phyloP scores from a whole-genome alignment of 2,329 filamentous ascomycete species.

The Exserohilum rostratum region DNA sequence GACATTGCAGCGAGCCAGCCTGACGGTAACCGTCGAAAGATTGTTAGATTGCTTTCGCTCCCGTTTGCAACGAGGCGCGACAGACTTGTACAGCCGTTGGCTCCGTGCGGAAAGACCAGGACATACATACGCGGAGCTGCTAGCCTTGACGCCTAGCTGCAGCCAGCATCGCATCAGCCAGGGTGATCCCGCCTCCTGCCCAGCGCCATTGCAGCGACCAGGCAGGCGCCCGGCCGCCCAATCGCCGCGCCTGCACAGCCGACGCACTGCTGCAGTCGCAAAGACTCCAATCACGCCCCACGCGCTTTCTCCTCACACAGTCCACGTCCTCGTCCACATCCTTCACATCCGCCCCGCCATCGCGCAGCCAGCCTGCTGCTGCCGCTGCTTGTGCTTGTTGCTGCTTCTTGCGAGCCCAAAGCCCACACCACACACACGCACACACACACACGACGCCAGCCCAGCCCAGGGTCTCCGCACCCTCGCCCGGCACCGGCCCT shows the following conservation, averaged over 20 bases:
- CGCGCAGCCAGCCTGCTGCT: not conserved
- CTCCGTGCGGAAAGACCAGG: slow-evolving; percentile 48
- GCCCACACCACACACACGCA: not conserved
- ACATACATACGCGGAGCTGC: slow-evolving; percentile 41
- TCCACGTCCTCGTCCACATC: not conserved
- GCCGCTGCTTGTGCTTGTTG: too few relatives aligned
- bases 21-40: slow-evolving; percentile 45
- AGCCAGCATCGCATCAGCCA: slow-evolving; percentile 33
- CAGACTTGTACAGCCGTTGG: slow-evolving; percentile 49
- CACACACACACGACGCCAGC: not conserved
- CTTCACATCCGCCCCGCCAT: slow-evolving; percentile 7
- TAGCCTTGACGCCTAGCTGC: slow-evolving; percentile 34
- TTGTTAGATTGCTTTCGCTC: slow-evolving; percentile 50
- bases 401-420: not conserved
- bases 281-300: slow-evolving; percentile 19
- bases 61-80: slow-evolving; percentile 51
- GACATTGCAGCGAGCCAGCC: slow-evolving; percentile 43
- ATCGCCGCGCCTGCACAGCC: slow-evolving; percentile 30
- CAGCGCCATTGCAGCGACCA: slow-evolving; percentile 25
- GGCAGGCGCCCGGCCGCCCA: slow-evolving; percentile 32
- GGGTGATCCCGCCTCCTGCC: slow-evolving; percentile 34
- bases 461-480: not conserved
- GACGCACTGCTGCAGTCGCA: slow-evolving; percentile 10
- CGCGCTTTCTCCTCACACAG: slow-evolving; percentile 14
- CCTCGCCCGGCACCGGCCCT: not conserved